phyloP scores from a whole-genome alignment of 176 grass and related monocot genomes.

The Phyllostachys edulis region DNA sequence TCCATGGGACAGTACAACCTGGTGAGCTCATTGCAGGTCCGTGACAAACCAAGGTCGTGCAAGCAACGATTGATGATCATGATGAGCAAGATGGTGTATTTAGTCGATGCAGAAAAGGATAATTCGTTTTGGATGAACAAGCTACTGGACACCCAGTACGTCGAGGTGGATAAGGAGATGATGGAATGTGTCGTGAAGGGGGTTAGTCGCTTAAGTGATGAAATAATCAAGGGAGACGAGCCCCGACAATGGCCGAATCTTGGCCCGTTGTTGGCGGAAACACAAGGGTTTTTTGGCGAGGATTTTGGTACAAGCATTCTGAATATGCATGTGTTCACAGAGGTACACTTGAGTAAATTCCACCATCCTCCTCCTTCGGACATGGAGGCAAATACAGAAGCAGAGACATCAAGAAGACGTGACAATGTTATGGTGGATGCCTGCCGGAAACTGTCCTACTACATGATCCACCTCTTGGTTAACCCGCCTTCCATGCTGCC shows the following conservation, averaged over 20 bases:
- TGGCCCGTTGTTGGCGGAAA: neutral
- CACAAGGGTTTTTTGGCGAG: no score
- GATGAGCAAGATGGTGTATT: neutral
- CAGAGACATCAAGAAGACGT: no score
- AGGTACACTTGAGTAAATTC: neutral
- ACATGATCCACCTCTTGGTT: slow-evolving; percentile 6
- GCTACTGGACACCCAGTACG: neutral
- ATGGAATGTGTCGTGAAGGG: neutral
- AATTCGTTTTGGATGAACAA: slow-evolving; percentile 3
- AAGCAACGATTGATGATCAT: neutral
- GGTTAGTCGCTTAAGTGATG: no score
- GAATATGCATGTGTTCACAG: neutral
- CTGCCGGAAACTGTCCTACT: neutral
- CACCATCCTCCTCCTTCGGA: no score
- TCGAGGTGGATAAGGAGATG: neutral
- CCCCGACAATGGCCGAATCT: neutral
- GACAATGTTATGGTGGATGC: neutral
- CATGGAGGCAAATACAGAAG: no score
- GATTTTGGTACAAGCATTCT: no score
- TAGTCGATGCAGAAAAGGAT: neutral
- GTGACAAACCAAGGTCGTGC: no score
- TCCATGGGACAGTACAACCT: neutral
- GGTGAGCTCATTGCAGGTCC: no score
- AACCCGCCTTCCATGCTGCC: neutral
- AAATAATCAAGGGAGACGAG: no score